A percentile compares a stretch with the other conserved stretches of the same genome.
phyloP scores from a whole-genome alignment of 2,329 filamentous ascomycete genomes.

The Penicillium sp. region DNA sequence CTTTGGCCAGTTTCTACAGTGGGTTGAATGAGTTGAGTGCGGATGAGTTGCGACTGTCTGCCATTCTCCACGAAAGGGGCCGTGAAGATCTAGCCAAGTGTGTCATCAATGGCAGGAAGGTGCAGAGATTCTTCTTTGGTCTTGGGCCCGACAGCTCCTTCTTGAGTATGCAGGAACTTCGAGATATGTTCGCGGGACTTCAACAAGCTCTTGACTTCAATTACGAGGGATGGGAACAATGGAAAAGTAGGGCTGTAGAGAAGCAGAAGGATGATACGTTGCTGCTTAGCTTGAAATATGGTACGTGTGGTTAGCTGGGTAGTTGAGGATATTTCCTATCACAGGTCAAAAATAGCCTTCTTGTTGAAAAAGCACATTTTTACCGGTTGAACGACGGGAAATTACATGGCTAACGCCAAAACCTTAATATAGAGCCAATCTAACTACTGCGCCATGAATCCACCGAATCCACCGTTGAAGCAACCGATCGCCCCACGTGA shows the following conservation, averaged over 20 bases:
- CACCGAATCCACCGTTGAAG: not conserved
- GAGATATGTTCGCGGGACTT: not conserved
- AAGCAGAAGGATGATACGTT: slow-evolving; percentile 1
- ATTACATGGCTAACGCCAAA: too few species aligned
- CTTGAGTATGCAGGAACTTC: slow-evolving; percentile 1
- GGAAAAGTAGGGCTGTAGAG: slow-evolving; percentile 2
- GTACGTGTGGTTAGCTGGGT: too few species aligned
- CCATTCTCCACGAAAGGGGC: not conserved
- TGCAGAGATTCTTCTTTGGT: slow-evolving; percentile 3
- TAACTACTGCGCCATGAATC: not conserved
- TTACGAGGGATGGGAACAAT: slow-evolving; percentile 1
- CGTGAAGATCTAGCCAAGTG: slow-evolving; percentile 25
- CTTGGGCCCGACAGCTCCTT: slow-evolving; percentile 3
- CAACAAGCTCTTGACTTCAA: not conserved
- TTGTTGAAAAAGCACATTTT: too few species aligned
- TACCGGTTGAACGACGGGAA: too few species aligned
- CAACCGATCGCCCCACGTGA: slow-evolving; percentile 14
- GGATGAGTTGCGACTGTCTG: slow-evolving; percentile 4
- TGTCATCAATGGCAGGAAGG: not conserved
- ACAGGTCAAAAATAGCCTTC: too few species aligned
- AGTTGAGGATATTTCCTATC: too few species aligned
- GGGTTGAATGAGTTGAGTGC: slow-evolving; percentile 2
- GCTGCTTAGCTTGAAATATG: not conserved
- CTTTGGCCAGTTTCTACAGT: not conserved
- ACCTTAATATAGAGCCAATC: too few species aligned